phyloP scores from a whole-genome alignment of 345 rosid species.

The Eucalyptus curtisii region DNA sequence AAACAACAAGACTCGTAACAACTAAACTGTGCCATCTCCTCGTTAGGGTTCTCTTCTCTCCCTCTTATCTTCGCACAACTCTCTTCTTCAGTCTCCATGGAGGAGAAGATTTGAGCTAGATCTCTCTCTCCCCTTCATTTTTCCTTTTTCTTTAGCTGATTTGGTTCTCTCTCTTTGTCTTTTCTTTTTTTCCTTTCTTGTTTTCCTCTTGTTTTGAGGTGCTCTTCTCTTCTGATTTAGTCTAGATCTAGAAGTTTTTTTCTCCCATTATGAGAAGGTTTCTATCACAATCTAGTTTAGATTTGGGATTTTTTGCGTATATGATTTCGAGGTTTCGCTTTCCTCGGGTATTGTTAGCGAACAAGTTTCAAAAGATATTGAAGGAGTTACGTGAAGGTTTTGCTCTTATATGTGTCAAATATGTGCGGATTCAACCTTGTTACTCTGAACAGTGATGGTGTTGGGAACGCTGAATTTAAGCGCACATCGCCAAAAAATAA shows the following conservation, averaged over 20 bases:
- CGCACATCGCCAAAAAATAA: too few species aligned
- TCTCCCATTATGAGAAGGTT: background rate
- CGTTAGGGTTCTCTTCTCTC: background rate
- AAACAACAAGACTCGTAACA: too few species aligned
- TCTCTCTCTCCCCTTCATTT: background rate
- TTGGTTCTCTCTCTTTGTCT: background rate
- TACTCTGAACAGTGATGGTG: accelerated
- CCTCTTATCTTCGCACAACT: background rate
- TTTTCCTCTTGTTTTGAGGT: background rate
- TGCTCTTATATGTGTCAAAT: background rate
- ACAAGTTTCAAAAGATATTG: background rate
- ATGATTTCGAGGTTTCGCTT: background rate
- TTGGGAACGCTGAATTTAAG: background rate
- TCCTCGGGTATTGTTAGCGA: too few species aligned
- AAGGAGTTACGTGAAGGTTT: too few species aligned
- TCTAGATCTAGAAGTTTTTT: background rate
- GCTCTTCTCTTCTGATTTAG: background rate
- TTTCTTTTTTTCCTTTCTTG: too few species aligned
- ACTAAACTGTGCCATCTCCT: background rate
- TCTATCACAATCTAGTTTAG: background rate
- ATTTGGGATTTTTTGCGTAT: background rate
- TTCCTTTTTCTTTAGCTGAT: background rate
- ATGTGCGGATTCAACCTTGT: background rate
- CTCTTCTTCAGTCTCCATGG: background rate
- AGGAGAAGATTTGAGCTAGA: background rate